These are phyloP conservation scores for Prunus campanulata DNA, from an alignment of 306 rosid species.

Conservation along the genomic window DNA sequence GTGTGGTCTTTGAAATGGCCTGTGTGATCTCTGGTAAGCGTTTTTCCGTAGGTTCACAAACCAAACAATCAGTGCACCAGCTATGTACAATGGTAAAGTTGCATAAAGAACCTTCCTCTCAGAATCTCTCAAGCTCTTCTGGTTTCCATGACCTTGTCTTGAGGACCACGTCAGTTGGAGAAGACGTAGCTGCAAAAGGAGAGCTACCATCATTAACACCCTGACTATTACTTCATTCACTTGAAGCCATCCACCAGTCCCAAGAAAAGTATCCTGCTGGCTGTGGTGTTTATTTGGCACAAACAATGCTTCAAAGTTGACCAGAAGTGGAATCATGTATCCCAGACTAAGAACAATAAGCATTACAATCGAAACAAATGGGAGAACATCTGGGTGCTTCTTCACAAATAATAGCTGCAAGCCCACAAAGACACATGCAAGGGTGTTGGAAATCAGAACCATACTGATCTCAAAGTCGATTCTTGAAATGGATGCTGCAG, in stretches of 20 bases:
- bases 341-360: constrained; percentile 65
- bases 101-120: constrained; percentile 60
- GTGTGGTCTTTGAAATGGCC: constrained; percentile 39
- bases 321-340: constrained; percentile 73
- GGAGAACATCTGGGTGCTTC: constrained; percentile 56
- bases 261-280: constrained; percentile 50
- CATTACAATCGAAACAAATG: constrained; percentile 67
- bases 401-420: constrained; percentile 77
- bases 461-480: constrained; percentile 74
- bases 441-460: constrained; percentile 76
- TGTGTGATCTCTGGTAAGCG: constrained; percentile 25
- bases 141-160: constrained; percentile 48
- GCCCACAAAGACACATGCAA: constrained; percentile 73
- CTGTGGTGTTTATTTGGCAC: constrained; percentile 38
- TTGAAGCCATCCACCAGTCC: constrained; percentile 81
- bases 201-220: constrained; percentile 74
- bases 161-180: constrained; percentile 78
- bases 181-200: constrained; percentile 73
- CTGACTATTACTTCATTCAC: constrained; percentile 76
- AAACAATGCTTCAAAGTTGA: constrained; percentile 79
- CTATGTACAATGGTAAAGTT: constrained; percentile 60
- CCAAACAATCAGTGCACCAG: constrained; percentile 59
- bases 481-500: constrained; percentile 70
- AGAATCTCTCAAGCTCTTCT: constrained; percentile 49
- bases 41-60: constrained; percentile 43